Evolutionary conservation across 805 yeast genomes (phyloP).

Genomic region (Candida endomychidarum): DNA sequence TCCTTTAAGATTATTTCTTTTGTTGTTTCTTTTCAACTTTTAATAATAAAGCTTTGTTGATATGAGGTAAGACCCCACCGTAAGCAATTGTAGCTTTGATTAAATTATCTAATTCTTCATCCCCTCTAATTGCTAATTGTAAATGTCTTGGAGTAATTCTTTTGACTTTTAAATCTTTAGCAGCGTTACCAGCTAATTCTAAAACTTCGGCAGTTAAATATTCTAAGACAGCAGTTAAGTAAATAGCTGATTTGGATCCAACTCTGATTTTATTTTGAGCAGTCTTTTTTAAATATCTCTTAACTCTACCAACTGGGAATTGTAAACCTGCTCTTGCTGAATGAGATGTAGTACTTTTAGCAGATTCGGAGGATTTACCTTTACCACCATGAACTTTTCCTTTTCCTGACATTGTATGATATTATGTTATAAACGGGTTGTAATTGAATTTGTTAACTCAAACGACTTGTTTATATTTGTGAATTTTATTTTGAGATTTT

Average conservation of each 20-base stretch:
- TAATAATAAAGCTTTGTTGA: conserved; percentile 75
- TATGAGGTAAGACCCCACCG: conserved; percentile 98
- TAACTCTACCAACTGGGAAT: conserved; percentile 98
- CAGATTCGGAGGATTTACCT: conserved; percentile 79
- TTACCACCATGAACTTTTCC: conserved; percentile 97
- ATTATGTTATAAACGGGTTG: conserved; percentile 1
- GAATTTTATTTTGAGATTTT: conserved; percentile 5
- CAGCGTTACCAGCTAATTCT: conserved; percentile 98
- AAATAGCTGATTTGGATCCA: conserved; percentile 87
- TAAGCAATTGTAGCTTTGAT: conserved; percentile 94
- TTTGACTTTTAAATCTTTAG: conserved; percentile 90
- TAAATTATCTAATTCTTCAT: conserved; percentile 92
- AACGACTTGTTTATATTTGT: conserved; percentile 7
- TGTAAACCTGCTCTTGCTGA: conserved; percentile 93
- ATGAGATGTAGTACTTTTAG: conserved; percentile 78
- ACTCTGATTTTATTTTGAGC: conserved; percentile 83
- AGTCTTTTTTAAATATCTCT: conserved; percentile 88
- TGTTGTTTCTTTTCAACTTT: conserved; percentile 62
- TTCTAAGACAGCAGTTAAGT: conserved; percentile 92
- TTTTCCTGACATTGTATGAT: conserved; percentile 60
- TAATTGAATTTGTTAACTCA: conserved; percentile 1
- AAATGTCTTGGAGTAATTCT: conserved; percentile 98
- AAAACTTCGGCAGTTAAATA: conserved; percentile 95
- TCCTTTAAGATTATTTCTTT: conserved; percentile 8
- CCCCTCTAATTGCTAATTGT: conserved; percentile 96